Base-by-base conservation (phyloP, 805 yeast genomes). In the Metschnikowia gruessii region DNA sequence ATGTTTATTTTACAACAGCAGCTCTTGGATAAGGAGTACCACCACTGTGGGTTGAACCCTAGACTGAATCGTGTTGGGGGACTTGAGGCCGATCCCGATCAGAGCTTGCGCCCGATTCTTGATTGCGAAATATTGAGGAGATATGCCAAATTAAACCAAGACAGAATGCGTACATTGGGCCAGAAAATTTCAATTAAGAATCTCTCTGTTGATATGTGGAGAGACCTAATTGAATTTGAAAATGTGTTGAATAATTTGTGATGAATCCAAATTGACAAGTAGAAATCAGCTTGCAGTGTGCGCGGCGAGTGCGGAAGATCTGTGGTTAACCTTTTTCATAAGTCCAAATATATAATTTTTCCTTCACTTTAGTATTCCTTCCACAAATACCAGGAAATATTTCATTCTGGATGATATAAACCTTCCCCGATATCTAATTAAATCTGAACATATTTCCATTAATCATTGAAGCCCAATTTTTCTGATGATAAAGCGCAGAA, bases 1-100 rank as follows among this genome's bases (percentile, higher is more conserved):
- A 72, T 94, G 60, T 87, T 86, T 59, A 83, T 89, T 30, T 70
- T 92, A 17, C 97, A 91, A 61, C 96, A 90, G 64, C 97, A 90
- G 57, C 68, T 94, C 42, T 76, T 77, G 31, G 97, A 91, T 46
- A 86, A 86, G 54, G 87, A 85, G 47, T 73, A 72, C 32, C 90
- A 85, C 52, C 65, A 70, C 47, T 83, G 86, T 42, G 97, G 97
- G 0, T 68, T 94, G 53, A 94, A 92, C 61, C 95, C 96, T 2
- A 75, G 78, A 51, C 69, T 80, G 73, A 84, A 84, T 55, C 66
- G 87, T 34, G 63, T 79, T 42, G 74, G 72, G 12, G 77, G 77
- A 3, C 61, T 72, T 10, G 52, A 66, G 24, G 53, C 65, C 2
- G 65, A 58, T 43, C 61, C 68, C 13, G 69, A 68, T 16, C 52